Base-by-base conservation (phyloP, 2,329 filamentous ascomycete genomes). In the Ramichloridium luteum region DNA sequence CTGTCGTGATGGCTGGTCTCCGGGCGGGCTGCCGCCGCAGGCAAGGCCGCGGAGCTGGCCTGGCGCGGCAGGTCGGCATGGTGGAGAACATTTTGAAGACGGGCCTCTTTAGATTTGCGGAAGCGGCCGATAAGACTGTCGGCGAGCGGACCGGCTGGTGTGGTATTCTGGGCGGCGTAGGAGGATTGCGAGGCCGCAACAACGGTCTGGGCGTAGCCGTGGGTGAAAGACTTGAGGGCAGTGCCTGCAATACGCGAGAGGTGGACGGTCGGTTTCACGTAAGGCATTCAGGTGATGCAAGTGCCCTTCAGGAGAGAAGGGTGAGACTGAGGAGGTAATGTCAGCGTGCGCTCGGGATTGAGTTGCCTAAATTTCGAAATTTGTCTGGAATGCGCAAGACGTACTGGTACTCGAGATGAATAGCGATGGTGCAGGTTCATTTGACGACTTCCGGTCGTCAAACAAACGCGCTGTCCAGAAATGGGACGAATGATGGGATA, bases 141-240 rank as follows among this genome's bases (percentile, higher is more conserved):
- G 37, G 63, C 58, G 49, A 75, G 62, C 25, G 67, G 61, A 41
- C 66, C 68, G 36, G 74, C 58, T 8, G 20, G 20, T 26, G 64
- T 61, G 35, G 68, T 68, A 46, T 69, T 68, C 41, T 72, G 67
- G 25, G 84, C 56, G 65, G 76, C 70, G 77, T 84, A 72, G 69
- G 74, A 70, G 65, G 80, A 77, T 71, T 93, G 85, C 44, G 84
- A 84, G 51, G 85, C 88, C 54, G 90, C 90, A 64, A 98, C 85
- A 63, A 96, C 80, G 43, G 86, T 93, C 60, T 96, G 88, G 50
- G 86, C 86, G 72, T 94, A 96, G 64, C 88, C 88, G 74, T 96
- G 84, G 59, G 84, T 88, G 60, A 96, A 80, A 54, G 86, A 85
- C 68, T 96, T 96, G 49, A 57, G 49, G 32, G 54, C 53, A 38